A percentile compares a stretch with the other conserved stretches of the same genome.
These are phyloP conservation scores for Discostella pseudostelligera DNA, from an alignment of 108 stramenopile genomes.

Conservation along the genomic window DNA sequence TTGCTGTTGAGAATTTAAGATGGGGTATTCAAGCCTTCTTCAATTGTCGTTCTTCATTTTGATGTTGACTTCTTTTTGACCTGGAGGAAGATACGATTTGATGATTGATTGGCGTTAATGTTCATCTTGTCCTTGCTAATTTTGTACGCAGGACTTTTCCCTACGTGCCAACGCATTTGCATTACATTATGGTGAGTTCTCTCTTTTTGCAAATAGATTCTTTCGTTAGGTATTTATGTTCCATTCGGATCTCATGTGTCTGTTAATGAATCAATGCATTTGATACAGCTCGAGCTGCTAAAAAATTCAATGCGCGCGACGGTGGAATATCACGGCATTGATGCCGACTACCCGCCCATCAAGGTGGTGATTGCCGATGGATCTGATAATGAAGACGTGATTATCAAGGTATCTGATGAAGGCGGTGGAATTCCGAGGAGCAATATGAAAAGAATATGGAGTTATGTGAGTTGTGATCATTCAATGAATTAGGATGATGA, in stretches of 20 bases:
- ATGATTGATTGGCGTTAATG: too few relatives aligned
- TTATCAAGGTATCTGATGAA: slow-evolving; percentile 98
- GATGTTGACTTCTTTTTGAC: too few relatives aligned
- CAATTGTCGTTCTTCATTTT: not conserved
- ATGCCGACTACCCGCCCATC: slow-evolving; percentile 91
- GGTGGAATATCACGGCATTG: slow-evolving; percentile 92
- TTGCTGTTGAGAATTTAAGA: too few relatives aligned
- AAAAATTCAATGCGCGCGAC: slow-evolving; percentile 99
- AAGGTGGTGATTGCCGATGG: slow-evolving; percentile 98
- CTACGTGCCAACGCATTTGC: slow-evolving; percentile 88
- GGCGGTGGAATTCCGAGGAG: slow-evolving; percentile 98
- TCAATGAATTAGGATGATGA: too few relatives aligned
- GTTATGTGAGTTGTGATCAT: slow-evolving; percentile 54
- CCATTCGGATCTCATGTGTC: not conserved
- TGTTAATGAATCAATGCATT: too few relatives aligned
- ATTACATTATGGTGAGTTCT: slow-evolving; percentile 34
- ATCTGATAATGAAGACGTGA: slow-evolving; percentile 97
- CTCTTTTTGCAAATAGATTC: not conserved
- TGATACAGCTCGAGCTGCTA: not conserved
- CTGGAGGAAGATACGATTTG: too few relatives aligned
- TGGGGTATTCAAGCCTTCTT: too few relatives aligned
- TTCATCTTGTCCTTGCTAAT: not conserved
- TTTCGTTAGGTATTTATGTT: not conserved
- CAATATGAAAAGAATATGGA: slow-evolving; percentile 90
- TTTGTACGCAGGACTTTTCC: slow-evolving; percentile 71